These are phyloP conservation scores for Botrytis aclada DNA, from an alignment of 2,329 filamentous ascomycete genomes.

Conservation along the genomic window DNA sequence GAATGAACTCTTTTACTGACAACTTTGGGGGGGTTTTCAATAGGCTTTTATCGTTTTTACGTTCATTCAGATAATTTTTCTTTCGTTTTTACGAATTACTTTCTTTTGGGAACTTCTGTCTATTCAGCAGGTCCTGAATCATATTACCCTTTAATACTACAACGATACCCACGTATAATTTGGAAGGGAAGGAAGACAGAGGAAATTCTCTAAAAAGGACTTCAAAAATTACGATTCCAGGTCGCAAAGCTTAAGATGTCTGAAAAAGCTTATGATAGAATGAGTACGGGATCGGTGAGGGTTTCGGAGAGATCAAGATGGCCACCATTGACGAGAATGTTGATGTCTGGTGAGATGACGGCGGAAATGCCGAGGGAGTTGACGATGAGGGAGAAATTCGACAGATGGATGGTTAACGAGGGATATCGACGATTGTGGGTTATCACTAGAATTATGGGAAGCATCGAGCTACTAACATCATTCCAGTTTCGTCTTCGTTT, in stretches of 20 bases:
- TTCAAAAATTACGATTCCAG: conserved; percentile 30
- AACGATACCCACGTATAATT: conserved; percentile 26
- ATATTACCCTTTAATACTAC: conserved; percentile 31
- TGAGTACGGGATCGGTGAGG: conserved; percentile 40
- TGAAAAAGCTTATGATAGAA: conserved; percentile 30
- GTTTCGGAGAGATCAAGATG: conserved; percentile 73
- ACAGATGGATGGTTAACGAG: conserved; percentile 88
- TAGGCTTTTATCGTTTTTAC: conserved; percentile 14
- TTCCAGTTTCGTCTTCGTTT: conserved; percentile 69
- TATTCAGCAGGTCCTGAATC: conserved; percentile 40
- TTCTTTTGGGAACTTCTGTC: conserved; percentile 34
- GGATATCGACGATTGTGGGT: conserved; percentile 76
- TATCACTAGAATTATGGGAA: conserved; percentile 4
- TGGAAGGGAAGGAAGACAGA: conserved; percentile 20
- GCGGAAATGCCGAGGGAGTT: conserved; percentile 68
- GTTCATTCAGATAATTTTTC: conserved; percentile 13
- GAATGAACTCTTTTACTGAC: not conserved
- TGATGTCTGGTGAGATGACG: conserved; percentile 79
- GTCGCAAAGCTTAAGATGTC: conserved; percentile 29
- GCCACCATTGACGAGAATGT: conserved; percentile 77
- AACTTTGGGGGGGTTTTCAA: not conserved
- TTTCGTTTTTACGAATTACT: conserved; percentile 10
- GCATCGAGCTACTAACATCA: conserved; percentile 34
- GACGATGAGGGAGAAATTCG: conserved; percentile 67
- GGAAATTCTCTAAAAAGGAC: conserved; percentile 18